phyloP scores from a whole-genome alignment of 2,329 filamentous ascomycete genomes.

The Neofusicoccum kwambonambiense region DNA sequence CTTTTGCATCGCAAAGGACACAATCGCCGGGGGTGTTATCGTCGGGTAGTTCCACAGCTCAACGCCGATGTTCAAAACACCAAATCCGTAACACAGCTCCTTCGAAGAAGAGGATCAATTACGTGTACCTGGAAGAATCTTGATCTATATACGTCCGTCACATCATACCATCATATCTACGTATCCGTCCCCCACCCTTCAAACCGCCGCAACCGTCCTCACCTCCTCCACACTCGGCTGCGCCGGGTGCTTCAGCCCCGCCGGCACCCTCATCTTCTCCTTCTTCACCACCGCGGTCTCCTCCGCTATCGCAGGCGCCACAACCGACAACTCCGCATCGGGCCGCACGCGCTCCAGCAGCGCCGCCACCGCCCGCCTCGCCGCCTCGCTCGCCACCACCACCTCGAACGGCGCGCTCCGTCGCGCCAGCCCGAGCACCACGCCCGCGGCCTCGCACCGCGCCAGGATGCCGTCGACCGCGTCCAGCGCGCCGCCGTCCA shows the following conservation, averaged over 20 bases:
- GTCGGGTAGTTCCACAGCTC: background rate
- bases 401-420: slow-evolving; percentile 19
- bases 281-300: background rate
- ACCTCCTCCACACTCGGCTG: background rate
- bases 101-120: background rate
- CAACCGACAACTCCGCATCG: background rate
- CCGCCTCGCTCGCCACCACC: background rate
- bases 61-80: background rate
- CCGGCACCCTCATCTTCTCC: background rate
- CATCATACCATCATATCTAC: background rate
- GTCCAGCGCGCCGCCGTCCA: background rate
- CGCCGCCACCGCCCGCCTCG: background rate
- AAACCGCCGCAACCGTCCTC: background rate
- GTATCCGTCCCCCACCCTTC: background rate
- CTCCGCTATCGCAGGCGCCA: background rate
- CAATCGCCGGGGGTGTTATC: background rate
- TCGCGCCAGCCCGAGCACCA: background rate
- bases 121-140: background rate
- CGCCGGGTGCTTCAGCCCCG: background rate
- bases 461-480: background rate
- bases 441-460: background rate
- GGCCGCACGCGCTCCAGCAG: background rate
- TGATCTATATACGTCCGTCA: background rate
- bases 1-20: no score
- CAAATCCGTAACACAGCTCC: no score